A percentile compares a stretch with the other conserved stretches of the same genome.
Evolutionary conservation across 2,329 filamentous ascomycete genomes (phyloP).

Genomic region (Aureobasidium sp.): DNA sequence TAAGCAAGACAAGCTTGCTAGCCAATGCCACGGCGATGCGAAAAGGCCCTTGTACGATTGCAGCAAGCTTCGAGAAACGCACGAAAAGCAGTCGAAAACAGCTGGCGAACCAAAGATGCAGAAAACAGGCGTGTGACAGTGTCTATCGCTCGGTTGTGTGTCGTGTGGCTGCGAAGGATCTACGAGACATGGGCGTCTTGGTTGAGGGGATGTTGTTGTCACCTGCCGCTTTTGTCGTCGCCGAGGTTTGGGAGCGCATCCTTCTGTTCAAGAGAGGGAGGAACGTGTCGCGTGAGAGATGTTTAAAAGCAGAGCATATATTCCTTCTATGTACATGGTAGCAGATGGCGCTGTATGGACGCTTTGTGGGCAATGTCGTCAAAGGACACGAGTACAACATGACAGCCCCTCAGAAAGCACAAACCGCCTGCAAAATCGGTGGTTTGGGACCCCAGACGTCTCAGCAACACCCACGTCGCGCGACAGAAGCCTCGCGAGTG

Average conservation of each 20-base stretch:
- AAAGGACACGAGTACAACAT: constrained; percentile 28
- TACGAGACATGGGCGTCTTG: neutral
- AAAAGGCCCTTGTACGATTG: neutral
- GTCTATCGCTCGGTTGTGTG: neutral
- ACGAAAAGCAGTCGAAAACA: neutral
- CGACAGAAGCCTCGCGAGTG: constrained; percentile 38
- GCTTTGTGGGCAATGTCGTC: neutral
- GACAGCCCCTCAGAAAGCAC: constrained; percentile 38
- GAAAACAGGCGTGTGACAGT: neutral
- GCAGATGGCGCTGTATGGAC: neutral
- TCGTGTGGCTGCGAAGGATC: constrained; percentile 3
- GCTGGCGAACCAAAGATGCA: neutral
- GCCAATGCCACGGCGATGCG: neutral
- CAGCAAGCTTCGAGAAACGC: neutral
- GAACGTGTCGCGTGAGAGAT: neutral
- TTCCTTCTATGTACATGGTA: neutral
- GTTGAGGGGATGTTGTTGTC: neutral
- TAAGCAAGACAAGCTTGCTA: neutral
- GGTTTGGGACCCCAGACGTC: constrained; percentile 38
- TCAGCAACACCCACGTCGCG: constrained; percentile 43
- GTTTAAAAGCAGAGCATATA: neutral
- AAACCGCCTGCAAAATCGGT: constrained; percentile 41
- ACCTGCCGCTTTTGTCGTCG: neutral
- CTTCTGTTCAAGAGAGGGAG: neutral
- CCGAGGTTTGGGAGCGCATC: neutral